Conservation (phyloP, 179 eudicot genomes). For the Monotropa hypopitys region DNA sequence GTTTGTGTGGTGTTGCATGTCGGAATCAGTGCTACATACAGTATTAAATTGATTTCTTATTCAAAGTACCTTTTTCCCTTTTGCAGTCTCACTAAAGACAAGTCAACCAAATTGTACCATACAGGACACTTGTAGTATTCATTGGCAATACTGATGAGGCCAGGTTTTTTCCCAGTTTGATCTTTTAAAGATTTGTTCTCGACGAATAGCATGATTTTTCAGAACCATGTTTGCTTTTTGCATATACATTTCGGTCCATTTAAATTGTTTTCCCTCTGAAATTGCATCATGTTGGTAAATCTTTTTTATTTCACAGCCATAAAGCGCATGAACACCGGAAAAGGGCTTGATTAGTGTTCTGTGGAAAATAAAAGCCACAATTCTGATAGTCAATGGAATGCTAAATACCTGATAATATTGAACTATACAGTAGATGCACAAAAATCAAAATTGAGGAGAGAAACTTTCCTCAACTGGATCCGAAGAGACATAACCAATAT, state of each 20-base stretch:
- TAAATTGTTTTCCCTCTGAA: not conserved
- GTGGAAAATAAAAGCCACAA: not conserved
- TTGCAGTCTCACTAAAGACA: too few species aligned
- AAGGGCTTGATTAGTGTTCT: not conserved
- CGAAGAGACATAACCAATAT: slow-evolving; percentile 63
- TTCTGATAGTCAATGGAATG: not conserved
- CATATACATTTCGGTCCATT: too few species aligned
- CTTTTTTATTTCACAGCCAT: not conserved
- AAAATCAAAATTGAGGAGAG: not conserved
- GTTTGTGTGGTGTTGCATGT: too few species aligned
- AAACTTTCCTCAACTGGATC: slow-evolving; percentile 66
- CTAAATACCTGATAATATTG: not conserved
- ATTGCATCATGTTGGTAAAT: not conserved
- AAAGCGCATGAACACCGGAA: not conserved
- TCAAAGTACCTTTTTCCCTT: too few species aligned
- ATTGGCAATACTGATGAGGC: not conserved
- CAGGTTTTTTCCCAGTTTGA: not conserved
- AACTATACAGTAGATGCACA: not conserved
- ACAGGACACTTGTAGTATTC: not conserved
- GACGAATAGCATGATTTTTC: not conserved
- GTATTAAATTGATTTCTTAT: too few species aligned
- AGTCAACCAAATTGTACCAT: not conserved
- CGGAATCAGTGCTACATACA: too few species aligned
- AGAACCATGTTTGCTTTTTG: not conserved
- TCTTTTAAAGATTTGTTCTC: not conserved